These are phyloP conservation scores for Colletotrichum gloeosporioides DNA, from an alignment of 2,329 filamentous ascomycete genomes.

Conservation along the genomic window DNA sequence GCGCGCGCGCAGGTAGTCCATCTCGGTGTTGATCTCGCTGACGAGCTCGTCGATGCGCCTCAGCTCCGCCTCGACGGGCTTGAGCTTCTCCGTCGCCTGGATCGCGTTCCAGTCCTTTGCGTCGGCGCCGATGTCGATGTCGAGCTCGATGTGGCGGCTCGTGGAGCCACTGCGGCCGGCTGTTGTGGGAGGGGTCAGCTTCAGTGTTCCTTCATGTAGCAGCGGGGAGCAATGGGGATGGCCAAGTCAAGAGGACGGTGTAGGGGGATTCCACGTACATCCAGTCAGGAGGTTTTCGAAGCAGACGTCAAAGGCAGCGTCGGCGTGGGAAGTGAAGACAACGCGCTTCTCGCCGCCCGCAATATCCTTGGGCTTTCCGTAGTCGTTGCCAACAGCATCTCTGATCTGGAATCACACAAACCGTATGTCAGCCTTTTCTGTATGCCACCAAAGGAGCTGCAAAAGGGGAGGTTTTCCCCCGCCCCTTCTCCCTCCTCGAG, in stretches of 20 bases:
- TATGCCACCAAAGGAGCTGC: neutral
- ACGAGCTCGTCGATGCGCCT: slow-evolving; percentile 92
- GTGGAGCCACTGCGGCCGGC: slow-evolving; percentile 50
- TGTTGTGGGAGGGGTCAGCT: slow-evolving; percentile 27
- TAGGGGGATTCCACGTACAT: slow-evolving; percentile 56
- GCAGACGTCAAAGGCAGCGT: slow-evolving; percentile 95
- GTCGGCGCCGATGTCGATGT: slow-evolving; percentile 95
- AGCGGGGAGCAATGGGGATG: neutral
- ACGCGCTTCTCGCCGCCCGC: slow-evolving; percentile 91
- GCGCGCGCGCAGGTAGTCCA: slow-evolving; percentile 90
- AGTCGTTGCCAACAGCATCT: slow-evolving; percentile 95
- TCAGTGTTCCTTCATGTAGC: neutral
- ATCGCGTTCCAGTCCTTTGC: slow-evolving; percentile 98
- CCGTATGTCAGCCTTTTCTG: neutral
- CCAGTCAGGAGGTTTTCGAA: slow-evolving; percentile 83
- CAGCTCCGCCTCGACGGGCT: slow-evolving; percentile 94
- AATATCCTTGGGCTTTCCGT: slow-evolving; percentile 88
- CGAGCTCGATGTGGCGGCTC: slow-evolving; percentile 81
- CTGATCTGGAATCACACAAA: slow-evolving; percentile 69
- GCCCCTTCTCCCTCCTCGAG: neutral
- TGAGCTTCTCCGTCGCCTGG: slow-evolving; percentile 95
- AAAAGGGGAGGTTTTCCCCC: neutral
- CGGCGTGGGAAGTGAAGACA: slow-evolving; percentile 90
- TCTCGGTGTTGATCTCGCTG: slow-evolving; percentile 85
- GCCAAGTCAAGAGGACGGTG: neutral